A percentile compares a stretch with the other conserved stretches of the same genome.
Conservation (phyloP, 768 basidiomycete genomes). For the Steccherinum ochraceum region DNA sequence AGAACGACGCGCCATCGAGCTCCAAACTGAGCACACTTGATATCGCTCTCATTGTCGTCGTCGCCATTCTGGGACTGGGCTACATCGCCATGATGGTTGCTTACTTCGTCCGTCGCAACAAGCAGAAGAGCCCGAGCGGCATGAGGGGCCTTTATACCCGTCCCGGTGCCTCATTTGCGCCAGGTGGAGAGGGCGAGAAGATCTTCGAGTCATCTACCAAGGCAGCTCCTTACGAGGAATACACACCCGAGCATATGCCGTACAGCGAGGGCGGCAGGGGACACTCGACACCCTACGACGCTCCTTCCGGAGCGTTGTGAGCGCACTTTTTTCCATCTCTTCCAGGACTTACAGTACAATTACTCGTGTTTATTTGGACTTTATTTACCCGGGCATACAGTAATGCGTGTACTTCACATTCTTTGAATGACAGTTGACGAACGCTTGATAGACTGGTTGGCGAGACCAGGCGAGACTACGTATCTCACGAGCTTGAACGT, state of each 20-base stretch:
- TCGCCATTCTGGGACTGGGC: constrained; percentile 1
- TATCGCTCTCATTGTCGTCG: constrained; percentile 7
- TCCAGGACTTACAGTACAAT: too few relatives aligned
- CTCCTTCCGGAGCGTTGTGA: constrained; percentile 5
- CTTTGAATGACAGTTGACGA: too few relatives aligned
- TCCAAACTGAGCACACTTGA: constrained; percentile 8
- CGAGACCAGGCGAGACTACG: too few relatives aligned
- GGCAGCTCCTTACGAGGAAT: background rate
- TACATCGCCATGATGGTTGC: constrained; percentile 4
- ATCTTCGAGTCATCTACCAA: constrained; percentile 3
- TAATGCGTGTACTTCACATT: too few relatives aligned
- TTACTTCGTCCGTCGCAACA: constrained; percentile 1
- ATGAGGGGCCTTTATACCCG: constrained; percentile 6
- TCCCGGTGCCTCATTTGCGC: constrained; percentile 9
- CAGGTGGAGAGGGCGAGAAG: constrained; percentile 11
- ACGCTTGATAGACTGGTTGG: too few relatives aligned
- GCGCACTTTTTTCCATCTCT: too few relatives aligned
- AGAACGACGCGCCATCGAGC: too few relatives aligned
- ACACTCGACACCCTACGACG: constrained; percentile 6
- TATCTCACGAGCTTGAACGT: too few relatives aligned
- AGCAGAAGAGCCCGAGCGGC: constrained; percentile 1
- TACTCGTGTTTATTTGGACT: too few relatives aligned
- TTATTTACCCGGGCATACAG: too few relatives aligned
- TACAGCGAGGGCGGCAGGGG: background rate
- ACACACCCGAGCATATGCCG: too few relatives aligned